phyloP scores from a whole-genome alignment of 768 basidiomycete species.

The Hygrocybe punicea region DNA sequence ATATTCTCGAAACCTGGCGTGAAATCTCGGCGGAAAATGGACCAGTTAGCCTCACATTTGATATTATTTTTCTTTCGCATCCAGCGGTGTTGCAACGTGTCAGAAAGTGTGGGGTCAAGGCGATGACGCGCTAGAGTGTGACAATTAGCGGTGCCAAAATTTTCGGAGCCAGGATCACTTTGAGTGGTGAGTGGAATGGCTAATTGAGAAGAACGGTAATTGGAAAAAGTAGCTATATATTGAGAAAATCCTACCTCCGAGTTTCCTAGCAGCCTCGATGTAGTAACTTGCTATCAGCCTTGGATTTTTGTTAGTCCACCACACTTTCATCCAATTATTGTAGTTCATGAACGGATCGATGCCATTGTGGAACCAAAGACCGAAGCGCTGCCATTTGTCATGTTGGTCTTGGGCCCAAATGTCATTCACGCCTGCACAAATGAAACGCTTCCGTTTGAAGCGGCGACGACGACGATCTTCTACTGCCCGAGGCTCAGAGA shows the following conservation, averaged over 20 bases:
- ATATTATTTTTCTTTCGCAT: constrained; percentile 38
- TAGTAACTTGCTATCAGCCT: constrained; percentile 28
- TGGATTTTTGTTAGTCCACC: constrained; percentile 19
- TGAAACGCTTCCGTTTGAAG: constrained; percentile 24
- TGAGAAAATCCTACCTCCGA: constrained; percentile 16
- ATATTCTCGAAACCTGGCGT: constrained; percentile 37
- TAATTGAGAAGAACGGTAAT: constrained; percentile 12
- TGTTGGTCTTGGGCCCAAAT: constrained; percentile 34
- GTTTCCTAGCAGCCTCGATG: constrained; percentile 19
- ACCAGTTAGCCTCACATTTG: constrained; percentile 44
- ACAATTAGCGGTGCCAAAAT: constrained; percentile 43
- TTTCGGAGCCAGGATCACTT: constrained; percentile 44
- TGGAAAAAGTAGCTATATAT: constrained; percentile 1
- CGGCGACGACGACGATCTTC: not conserved
- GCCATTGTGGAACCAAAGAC: constrained; percentile 29
- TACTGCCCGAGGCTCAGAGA: constrained; percentile 12
- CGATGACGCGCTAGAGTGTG: constrained; percentile 39
- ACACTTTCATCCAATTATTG: constrained; percentile 31
- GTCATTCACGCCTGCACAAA: constrained; percentile 34
- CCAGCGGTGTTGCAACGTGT: constrained; percentile 42
- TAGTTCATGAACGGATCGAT: constrained; percentile 28
- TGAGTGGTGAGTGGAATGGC: constrained; percentile 42
- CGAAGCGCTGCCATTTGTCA: constrained; percentile 37
- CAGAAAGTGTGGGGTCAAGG: constrained; percentile 37
- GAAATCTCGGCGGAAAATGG: constrained; percentile 30